Conservation (phyloP, 176 grass and related monocot genomes). For the Otatea glauca region DNA sequence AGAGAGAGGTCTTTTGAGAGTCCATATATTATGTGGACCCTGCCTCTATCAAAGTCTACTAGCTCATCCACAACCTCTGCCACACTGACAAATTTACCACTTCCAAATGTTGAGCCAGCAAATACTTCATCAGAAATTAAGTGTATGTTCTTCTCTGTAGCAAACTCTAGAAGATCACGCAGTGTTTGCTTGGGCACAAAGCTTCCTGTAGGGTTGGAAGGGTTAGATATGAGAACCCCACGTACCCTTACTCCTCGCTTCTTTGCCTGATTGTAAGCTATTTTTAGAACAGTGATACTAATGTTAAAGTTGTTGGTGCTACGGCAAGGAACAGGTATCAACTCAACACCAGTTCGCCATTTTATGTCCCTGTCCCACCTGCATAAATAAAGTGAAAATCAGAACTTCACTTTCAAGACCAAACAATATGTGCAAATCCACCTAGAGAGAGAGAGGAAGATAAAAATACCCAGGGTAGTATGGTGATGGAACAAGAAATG, state of each 20-base stretch:
- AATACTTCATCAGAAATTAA: conserved; percentile 96
- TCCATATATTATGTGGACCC: conserved; percentile 94
- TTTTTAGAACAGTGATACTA: conserved; percentile 76
- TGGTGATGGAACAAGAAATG: conserved; percentile 96
- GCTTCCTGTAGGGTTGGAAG: conserved; percentile 85
- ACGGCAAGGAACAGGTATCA: conserved; percentile 92
- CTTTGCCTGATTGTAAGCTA: conserved; percentile 90
- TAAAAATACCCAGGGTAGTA: conserved; percentile 84
- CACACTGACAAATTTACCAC: conserved; percentile 69
- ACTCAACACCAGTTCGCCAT: conserved; percentile 80
- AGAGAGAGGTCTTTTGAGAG: conserved; percentile 83
- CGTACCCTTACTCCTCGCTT: conserved; percentile 85
- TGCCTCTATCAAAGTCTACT: conserved; percentile 76
- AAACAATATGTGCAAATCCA: neutral
- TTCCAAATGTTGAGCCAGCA: conserved; percentile 82
- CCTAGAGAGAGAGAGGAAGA: conserved; percentile 32
- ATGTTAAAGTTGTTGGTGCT: conserved; percentile 88
- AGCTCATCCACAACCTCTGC: conserved; percentile 63
- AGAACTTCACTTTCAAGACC: neutral
- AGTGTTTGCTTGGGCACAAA: conserved; percentile 75
- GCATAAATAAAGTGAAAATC: conserved; percentile 29
- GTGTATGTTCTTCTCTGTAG: conserved; percentile 89
- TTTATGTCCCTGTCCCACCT: conserved; percentile 97
- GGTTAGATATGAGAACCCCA: conserved; percentile 91
- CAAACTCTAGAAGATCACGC: conserved; percentile 71